Evolutionary conservation across 148 eudicot genomes (phyloP).

Genomic region (Amaranthus hypochondriacus): DNA sequence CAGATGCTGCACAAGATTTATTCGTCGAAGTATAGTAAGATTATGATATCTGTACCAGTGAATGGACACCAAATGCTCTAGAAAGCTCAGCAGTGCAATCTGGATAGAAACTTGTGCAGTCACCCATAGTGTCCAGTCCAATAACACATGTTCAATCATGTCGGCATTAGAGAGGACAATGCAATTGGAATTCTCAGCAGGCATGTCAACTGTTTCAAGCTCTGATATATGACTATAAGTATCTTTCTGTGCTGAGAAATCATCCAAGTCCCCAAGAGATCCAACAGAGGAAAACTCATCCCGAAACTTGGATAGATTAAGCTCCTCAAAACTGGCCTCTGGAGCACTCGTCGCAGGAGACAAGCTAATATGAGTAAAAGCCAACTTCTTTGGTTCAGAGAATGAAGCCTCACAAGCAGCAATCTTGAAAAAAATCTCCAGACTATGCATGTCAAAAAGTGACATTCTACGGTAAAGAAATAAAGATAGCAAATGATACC

Average conservation of each 20-base stretch:
- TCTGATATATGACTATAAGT: slow-evolving; percentile 84
- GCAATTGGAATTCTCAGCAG: slow-evolving; percentile 84
- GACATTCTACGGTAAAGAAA: slow-evolving; percentile 88
- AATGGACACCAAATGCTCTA: slow-evolving; percentile 88
- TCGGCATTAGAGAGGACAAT: slow-evolving; percentile 91
- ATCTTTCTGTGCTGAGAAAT: slow-evolving; percentile 80
- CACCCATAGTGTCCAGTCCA: slow-evolving; percentile 99
- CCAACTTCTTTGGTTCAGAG: slow-evolving; percentile 71
- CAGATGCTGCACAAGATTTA: slow-evolving; percentile 90
- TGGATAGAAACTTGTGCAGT: slow-evolving; percentile 83
- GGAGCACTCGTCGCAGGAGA: slow-evolving; percentile 45
- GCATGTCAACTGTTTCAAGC: slow-evolving; percentile 66
- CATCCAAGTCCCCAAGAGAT: slow-evolving; percentile 90
- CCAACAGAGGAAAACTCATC: slow-evolving; percentile 85
- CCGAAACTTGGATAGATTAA: slow-evolving; percentile 67
- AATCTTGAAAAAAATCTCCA: slow-evolving; percentile 92
- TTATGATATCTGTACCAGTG: slow-evolving; percentile 98
- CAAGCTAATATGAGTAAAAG: slow-evolving; percentile 31
- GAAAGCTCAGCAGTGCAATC: slow-evolving; percentile 84
- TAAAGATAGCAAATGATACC: slow-evolving; percentile 88
- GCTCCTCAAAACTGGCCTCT: slow-evolving; percentile 67
- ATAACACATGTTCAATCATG: slow-evolving; percentile 95
- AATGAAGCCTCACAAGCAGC: slow-evolving; percentile 99
- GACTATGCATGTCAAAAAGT: slow-evolving; percentile 89
- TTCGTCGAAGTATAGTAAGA: slow-evolving; percentile 83